These are phyloP conservation scores for Cucumis melo DNA, from an alignment of 306 rosid species.

Conservation along the genomic window DNA sequence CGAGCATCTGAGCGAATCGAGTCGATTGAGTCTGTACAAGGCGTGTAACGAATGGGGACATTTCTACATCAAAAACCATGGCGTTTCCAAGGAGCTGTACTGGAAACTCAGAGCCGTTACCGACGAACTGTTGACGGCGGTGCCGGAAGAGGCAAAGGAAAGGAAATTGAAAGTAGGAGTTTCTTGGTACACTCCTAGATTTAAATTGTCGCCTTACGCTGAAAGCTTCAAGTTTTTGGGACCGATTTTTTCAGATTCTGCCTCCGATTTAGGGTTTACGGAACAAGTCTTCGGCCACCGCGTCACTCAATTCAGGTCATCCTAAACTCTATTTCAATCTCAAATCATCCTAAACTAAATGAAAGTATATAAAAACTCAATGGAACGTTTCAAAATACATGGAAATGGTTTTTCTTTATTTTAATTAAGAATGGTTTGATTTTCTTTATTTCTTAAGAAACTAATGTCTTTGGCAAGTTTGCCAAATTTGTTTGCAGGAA, in stretches of 20 bases:
- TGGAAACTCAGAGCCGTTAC: slow-evolving; percentile 22
- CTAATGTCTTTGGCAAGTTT: background rate
- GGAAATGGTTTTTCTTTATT: too few species aligned
- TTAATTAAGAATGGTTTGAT: too few species aligned
- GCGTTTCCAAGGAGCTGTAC: slow-evolving; percentile 47
- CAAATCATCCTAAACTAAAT: too few species aligned
- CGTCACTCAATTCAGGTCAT: slow-evolving; percentile 36
- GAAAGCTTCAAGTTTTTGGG: slow-evolving; percentile 61
- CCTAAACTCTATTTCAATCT: background rate
- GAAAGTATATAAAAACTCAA: too few species aligned
- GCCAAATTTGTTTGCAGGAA: slow-evolving; percentile 6
- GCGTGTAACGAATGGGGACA: slow-evolving; percentile 69
- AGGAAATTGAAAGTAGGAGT: slow-evolving; percentile 37
- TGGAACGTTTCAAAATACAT: too few species aligned
- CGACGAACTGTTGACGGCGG: slow-evolving; percentile 18
- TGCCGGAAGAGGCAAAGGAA: slow-evolving; percentile 32
- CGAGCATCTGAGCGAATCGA: background rate
- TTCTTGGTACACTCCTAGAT: slow-evolving; percentile 52
- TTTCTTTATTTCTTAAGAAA: too few species aligned
- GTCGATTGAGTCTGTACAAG: slow-evolving; percentile 18
- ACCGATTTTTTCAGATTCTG: slow-evolving; percentile 47
- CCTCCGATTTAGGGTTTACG: slow-evolving; percentile 26
- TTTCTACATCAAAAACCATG: slow-evolving; percentile 69
- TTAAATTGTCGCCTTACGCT: slow-evolving; percentile 60
- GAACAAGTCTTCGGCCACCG: slow-evolving; percentile 26